Evolutionary conservation across 345 rosid species (phyloP).

Genomic region (Pugionium dolabratum): DNA sequence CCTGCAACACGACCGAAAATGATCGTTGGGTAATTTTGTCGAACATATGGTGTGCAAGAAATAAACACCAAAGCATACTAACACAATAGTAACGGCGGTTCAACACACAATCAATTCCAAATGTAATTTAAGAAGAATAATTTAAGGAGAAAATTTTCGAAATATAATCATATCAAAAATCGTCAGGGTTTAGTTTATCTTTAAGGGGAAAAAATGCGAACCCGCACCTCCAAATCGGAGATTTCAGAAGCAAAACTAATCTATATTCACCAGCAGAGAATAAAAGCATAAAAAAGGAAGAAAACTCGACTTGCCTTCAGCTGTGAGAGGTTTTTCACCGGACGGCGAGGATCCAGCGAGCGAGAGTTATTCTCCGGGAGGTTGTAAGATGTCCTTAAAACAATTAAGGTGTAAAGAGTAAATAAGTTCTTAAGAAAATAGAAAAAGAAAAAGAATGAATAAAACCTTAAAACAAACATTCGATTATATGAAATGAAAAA

Average conservation of each 20-base stretch:
- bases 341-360: slow-evolving; percentile 20
- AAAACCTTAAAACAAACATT: no score
- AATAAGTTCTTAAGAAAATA: no score
- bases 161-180: not conserved
- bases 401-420: not conserved
- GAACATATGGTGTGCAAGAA: slow-evolving; percentile 25
- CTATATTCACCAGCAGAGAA: not conserved
- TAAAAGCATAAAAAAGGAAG: not conserved
- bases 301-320: slow-evolving; percentile 19
- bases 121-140: not conserved
- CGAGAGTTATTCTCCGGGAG: no score
- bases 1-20: slow-evolving; percentile 5
- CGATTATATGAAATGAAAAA: no score
- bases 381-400: not conserved
- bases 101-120: not conserved
- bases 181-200: no score
- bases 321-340: not conserved
- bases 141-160: not conserved
- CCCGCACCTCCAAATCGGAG: not conserved
- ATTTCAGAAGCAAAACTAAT: not conserved
- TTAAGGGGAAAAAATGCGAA: no score
- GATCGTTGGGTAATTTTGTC: slow-evolving; percentile 33
- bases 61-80: not conserved
- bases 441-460: no score
- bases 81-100: not conserved